Percentiles rank a stretch among this genome's conserved stretches.
Conservation (phyloP, 495 filamentous ascomycete genomes). For the Oleoguttula mirabilis region DNA sequence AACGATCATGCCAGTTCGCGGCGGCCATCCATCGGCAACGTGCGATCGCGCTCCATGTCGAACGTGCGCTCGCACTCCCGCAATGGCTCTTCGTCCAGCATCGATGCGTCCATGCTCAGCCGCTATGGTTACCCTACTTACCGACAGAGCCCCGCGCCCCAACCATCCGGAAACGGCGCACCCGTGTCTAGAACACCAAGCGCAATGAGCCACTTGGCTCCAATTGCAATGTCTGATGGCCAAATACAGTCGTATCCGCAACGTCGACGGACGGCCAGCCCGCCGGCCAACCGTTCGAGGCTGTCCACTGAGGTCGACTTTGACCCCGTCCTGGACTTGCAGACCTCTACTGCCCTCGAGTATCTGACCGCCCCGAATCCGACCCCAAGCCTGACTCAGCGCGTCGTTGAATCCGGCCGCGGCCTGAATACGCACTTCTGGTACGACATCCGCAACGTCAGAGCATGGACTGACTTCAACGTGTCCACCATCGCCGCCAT, state of each 20-base stretch:
- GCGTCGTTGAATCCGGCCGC: slow-evolving; percentile 54
- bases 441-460: slow-evolving; percentile 86
- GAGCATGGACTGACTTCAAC: slow-evolving; percentile 68
- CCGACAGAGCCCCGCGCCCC: slow-evolving; percentile 39
- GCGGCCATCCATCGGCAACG: slow-evolving; percentile 31
- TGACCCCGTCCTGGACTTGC: slow-evolving; percentile 16
- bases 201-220: slow-evolving; percentile 23
- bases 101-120: slow-evolving; percentile 53
- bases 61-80: slow-evolving; percentile 31
- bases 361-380: slow-evolving; percentile 73
- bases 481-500: slow-evolving; percentile 60
- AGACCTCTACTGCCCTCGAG: slow-evolving; percentile 57
- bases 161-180: slow-evolving; percentile 42
- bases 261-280: slow-evolving; percentile 29
- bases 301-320: slow-evolving; percentile 30
- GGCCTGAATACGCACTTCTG: slow-evolving; percentile 72
- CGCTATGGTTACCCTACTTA: slow-evolving; percentile 73
- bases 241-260: slow-evolving; percentile 21
- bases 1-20: slow-evolving; percentile 59
- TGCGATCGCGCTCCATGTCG: slow-evolving; percentile 51
- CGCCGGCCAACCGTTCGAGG: slow-evolving; percentile 33
- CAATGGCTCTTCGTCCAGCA: slow-evolving; percentile 46
- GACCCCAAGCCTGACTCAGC: slow-evolving; percentile 67
- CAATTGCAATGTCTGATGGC: slow-evolving; percentile 16
- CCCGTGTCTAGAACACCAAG: slow-evolving; percentile 17